Base-by-base conservation (phyloP, 2,329 filamentous ascomycete species). In the Trichophyton verrucosum region DNA sequence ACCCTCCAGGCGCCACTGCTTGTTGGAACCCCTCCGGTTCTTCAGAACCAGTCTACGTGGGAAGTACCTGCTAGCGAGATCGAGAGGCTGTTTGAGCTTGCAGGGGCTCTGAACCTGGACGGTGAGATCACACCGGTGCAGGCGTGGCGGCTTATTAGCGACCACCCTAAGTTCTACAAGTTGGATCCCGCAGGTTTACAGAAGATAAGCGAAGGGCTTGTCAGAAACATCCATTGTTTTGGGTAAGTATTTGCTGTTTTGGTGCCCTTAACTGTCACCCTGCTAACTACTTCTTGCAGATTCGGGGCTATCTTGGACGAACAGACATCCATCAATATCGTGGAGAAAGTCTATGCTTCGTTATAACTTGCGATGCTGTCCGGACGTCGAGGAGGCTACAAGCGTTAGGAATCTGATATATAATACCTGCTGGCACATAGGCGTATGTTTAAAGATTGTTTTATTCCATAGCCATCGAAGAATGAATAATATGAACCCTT, bases 101-200 rank as follows among this genome's bases (percentile, higher is more conserved):
- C 66, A 27, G 62, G 65, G 5, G 62, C 65, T 5, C 61, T 70
- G 11, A 63, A 65, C 22, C 63, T 70, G 6, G 64, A 65, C 9
- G 71, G 69, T 8, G 74, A 76, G 61, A 66, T 76, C 56, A 76
- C 74, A 3, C 74, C 74, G 0, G 67, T 75, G 7, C 73, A 76
- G 60, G 73, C 72, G 1, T 76, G 75, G 75, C 67, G 70, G 51
- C 61, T 67, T 22, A 68, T 77, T 20, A 70, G 70, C 4, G 58
- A 61, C 3, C 69, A 70, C 58, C 72, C 72, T 0, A 64, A 68
- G 0, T 75, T 75, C 33, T 64, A 66, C 1, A 65, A 63, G 0
- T 61, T 76, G 3, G 68, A 72, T 46, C 57, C 69, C 11, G 62
- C 67, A 8, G 63, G 61, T 4, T 61, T 76, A 4, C 61, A 65